These are phyloP conservation scores for Brassica carinata DNA, from an alignment of 345 rosid species.

Conservation along the genomic window DNA sequence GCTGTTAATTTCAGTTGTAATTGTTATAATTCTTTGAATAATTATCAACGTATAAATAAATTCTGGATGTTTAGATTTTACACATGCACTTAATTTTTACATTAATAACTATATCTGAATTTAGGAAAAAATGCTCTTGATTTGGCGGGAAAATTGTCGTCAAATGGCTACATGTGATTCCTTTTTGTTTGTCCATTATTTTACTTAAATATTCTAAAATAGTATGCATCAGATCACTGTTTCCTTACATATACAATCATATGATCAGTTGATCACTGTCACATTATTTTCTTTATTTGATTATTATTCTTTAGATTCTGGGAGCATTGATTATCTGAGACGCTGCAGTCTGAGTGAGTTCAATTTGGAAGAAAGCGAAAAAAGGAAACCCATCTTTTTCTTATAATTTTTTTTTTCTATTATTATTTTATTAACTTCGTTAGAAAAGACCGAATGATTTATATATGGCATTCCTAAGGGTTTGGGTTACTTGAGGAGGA, in stretches of 20 bases:
- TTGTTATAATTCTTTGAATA: background rate
- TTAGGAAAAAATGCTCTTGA: background rate
- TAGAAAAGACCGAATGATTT: background rate
- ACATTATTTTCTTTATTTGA: constrained; percentile 27
- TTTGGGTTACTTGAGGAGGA: too few species aligned
- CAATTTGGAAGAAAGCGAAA: constrained; percentile 45
- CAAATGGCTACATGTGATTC: constrained; percentile 23
- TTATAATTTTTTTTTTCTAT: background rate
- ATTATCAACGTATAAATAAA: background rate
- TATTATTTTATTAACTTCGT: background rate
- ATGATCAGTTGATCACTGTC: constrained; percentile 35
- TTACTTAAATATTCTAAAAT: constrained; percentile 8
- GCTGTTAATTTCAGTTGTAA: background rate
- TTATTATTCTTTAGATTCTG: constrained; percentile 38
- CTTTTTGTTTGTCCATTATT: constrained; percentile 6
- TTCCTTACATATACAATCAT: constrained; percentile 20
- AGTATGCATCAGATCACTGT: constrained; percentile 13
- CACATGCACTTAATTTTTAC: constrained; percentile 8
- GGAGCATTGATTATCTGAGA: constrained; percentile 36
- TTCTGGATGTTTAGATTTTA: background rate
- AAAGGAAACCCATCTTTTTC: constrained; percentile 4
- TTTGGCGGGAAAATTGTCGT: constrained; percentile 25
- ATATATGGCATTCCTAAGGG: background rate
- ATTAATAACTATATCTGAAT: background rate
- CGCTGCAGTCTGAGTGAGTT: constrained; percentile 40